A percentile compares a stretch with the other conserved stretches of the same genome.
Conservation (phyloP, 176 grass and related monocot genomes). For the Calamus simplicifolius region DNA sequence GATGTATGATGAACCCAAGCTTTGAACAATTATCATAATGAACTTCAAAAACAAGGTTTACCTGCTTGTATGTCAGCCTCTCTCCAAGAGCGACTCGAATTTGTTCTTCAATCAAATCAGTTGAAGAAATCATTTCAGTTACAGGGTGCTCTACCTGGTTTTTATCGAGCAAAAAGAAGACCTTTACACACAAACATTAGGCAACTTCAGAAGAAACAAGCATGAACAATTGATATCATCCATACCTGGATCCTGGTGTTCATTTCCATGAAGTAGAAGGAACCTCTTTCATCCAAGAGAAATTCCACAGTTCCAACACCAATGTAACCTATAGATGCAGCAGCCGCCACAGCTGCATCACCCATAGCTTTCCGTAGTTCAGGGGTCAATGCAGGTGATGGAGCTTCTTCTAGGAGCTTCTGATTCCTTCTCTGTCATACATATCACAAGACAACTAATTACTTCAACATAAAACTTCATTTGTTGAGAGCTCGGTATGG, state of each 20-base stretch:
- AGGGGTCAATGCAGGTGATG: conserved; percentile 38
- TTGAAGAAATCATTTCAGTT: conserved; percentile 51
- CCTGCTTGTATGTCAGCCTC: conserved; percentile 40
- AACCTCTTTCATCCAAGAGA: conserved; percentile 43
- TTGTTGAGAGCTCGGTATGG: too few species aligned
- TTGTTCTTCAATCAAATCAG: conserved; percentile 46
- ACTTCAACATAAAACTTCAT: too few species aligned
- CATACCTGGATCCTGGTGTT: conserved; percentile 50
- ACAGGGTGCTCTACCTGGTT: conserved; percentile 44
- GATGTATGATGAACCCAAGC: too few species aligned
- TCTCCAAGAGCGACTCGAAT: conserved; percentile 45
- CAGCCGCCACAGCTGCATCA: conserved; percentile 43
- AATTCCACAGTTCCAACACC: conserved; percentile 56
- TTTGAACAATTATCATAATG: too few species aligned
- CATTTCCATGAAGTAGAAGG: conserved; percentile 58
- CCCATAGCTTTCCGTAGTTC: conserved; percentile 47
- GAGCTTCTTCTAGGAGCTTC: conserved; percentile 53
- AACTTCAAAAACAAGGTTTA: conserved; percentile 1
- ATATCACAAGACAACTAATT: too few species aligned
- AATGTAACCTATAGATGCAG: conserved; percentile 38
- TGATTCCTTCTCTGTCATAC: conserved; percentile 44
- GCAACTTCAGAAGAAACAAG: neutral
- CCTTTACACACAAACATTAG: neutral
- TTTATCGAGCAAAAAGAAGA: neutral
- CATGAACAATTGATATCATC: conserved; percentile 1